Conservation (phyloP, 495 filamentous ascomycete species). For the Lasiosphaeria ovina region DNA sequence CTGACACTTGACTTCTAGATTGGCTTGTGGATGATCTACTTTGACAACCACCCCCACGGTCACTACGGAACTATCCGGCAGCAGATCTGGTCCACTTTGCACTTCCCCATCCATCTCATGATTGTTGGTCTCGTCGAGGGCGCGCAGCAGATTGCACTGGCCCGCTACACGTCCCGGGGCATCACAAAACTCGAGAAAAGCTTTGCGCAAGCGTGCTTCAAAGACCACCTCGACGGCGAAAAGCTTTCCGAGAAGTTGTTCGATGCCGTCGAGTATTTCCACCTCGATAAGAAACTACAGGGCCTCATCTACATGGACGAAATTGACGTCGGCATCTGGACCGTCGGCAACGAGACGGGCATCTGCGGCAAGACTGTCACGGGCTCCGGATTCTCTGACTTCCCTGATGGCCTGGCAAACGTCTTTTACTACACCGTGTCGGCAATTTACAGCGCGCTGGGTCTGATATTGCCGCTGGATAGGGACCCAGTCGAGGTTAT, state of each 20-base stretch:
- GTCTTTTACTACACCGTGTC: conserved; percentile 7
- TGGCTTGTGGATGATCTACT: conserved; percentile 62
- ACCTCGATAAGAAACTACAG: conserved; percentile 26
- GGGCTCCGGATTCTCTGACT: conserved; percentile 2
- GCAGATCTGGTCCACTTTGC: conserved; percentile 61
- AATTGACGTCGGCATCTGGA: conserved; percentile 4
- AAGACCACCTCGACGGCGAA: conserved; percentile 30
- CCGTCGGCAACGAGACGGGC: conserved; percentile 14
- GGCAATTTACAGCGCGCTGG: conserved; percentile 21
- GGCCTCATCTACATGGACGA: conserved; percentile 15
- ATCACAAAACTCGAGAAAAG: conserved; percentile 13
- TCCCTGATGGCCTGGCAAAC: conserved; percentile 6
- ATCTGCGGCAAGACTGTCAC: conserved; percentile 14
- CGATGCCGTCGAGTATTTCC: conserved; percentile 12
- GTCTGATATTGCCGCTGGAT: conserved; percentile 15
- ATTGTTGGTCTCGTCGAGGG: conserved; percentile 64
- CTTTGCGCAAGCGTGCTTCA: conserved; percentile 19
- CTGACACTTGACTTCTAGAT: neutral
- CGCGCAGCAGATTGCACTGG: conserved; percentile 36
- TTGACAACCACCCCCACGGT: conserved; percentile 52
- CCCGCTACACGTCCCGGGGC: conserved; percentile 21
- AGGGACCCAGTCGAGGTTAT: conserved; percentile 14
- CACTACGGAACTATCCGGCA: conserved; percentile 56
- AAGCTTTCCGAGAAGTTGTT: conserved; percentile 14
- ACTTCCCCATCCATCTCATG: conserved; percentile 64